These are phyloP conservation scores for Wallemia hederae DNA, from an alignment of 1,284 basidiomycete genomes.

Conservation along the genomic window DNA sequence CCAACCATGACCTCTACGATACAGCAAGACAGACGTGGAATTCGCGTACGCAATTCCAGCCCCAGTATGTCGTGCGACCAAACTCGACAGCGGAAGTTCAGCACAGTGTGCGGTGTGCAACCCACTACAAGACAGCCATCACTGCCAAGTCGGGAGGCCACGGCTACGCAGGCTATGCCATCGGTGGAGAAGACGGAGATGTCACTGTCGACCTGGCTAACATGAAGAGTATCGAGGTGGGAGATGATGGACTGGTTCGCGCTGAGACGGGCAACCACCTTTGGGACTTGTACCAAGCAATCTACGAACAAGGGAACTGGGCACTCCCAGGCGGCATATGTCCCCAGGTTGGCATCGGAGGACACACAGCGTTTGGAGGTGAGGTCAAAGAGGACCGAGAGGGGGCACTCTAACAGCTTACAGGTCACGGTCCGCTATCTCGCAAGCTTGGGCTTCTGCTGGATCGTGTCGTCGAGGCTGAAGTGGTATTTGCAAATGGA, in stretches of 20 bases:
- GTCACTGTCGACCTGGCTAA: constrained; percentile 6
- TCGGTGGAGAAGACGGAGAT: constrained; percentile 6
- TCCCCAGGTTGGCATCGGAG: constrained; percentile 5
- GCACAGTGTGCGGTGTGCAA: constrained; percentile 6
- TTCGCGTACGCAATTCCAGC: background rate
- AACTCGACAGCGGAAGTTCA: constrained; percentile 4
- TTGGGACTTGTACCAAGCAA: constrained; percentile 5
- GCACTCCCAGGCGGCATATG: constrained; percentile 6
- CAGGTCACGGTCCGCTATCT: constrained; percentile 7
- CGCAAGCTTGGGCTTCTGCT: constrained; percentile 6
- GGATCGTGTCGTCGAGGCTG: constrained; percentile 6
- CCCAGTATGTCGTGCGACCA: background rate
- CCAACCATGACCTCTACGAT: background rate
- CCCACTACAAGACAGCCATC: constrained; percentile 3
- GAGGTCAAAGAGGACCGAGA: too few species aligned
- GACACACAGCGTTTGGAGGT: constrained; percentile 8
- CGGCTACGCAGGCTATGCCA: constrained; percentile 7
- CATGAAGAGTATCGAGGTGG: constrained; percentile 5
- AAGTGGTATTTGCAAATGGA: constrained; percentile 7
- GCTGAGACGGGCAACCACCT: constrained; percentile 6
- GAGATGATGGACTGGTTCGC: constrained; percentile 2
- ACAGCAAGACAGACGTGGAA: background rate
- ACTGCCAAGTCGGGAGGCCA: constrained; percentile 8
- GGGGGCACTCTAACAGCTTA: too few species aligned
- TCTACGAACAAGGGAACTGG: constrained; percentile 6